Conservation (phyloP, 2,329 filamentous ascomycete genomes). For the Penicillium sp. region DNA sequence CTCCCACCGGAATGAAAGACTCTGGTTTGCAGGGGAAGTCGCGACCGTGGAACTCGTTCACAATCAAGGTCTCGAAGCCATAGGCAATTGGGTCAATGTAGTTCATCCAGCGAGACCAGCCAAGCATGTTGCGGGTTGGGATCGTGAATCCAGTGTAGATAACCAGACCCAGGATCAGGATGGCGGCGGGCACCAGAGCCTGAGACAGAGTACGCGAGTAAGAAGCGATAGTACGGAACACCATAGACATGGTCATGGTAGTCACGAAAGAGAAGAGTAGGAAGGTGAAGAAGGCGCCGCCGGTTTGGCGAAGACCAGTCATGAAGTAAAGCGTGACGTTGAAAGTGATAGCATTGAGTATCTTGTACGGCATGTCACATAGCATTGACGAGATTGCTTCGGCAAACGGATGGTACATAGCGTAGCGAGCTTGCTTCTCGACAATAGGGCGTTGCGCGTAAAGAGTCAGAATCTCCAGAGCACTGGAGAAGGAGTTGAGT, state of each 20-base stretch:
- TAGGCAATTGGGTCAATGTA: conserved; percentile 12
- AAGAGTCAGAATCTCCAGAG: conserved; percentile 57
- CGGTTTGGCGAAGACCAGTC: conserved; percentile 72
- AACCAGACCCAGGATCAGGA: conserved; percentile 7
- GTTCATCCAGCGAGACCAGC: conserved; percentile 13
- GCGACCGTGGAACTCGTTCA: conserved; percentile 72
- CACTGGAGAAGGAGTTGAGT: conserved; percentile 79
- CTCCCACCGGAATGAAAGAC: conserved; percentile 45
- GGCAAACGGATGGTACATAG: conserved; percentile 29
- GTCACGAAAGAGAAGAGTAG: conserved; percentile 71
- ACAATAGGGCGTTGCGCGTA: conserved; percentile 23
- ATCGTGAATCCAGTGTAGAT: conserved; percentile 12
- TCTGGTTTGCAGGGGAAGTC: conserved; percentile 50
- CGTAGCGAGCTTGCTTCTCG: conserved; percentile 30
- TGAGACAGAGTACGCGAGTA: conserved; percentile 66
- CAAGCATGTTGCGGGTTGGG: conserved; percentile 10
- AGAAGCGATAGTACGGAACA: conserved; percentile 77
- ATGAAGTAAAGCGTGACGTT: conserved; percentile 84
- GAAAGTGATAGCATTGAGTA: conserved; percentile 71
- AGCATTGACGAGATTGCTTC: conserved; percentile 18
- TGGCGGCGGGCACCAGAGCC: conserved; percentile 13
- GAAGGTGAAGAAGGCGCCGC: conserved; percentile 82
- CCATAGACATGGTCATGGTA: conserved; percentile 78
- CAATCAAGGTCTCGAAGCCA: conserved; percentile 8
- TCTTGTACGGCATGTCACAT: conserved; percentile 68